phyloP scores from a whole-genome alignment of 495 filamentous ascomycete species.

The Penicillium flavigenum region DNA sequence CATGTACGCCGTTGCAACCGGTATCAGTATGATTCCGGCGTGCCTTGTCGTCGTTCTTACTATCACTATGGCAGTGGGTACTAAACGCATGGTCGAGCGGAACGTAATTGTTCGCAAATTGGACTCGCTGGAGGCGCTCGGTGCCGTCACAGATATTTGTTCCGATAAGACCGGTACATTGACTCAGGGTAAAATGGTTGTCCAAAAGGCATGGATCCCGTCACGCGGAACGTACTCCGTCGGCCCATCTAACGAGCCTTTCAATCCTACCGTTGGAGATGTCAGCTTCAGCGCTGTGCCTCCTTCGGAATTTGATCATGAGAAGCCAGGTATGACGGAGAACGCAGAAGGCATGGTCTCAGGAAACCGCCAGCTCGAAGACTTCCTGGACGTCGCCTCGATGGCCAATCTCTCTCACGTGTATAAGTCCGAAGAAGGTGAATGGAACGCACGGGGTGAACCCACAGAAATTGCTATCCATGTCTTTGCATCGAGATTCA shows the following conservation, averaged over 20 bases:
- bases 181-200: slow-evolving; percentile 83
- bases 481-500: slow-evolving; percentile 56
- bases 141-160: slow-evolving; percentile 87
- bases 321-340: slow-evolving; percentile 20
- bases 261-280: slow-evolving; percentile 48
- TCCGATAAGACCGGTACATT: slow-evolving; percentile 81
- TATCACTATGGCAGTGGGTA: slow-evolving; percentile 63
- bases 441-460: slow-evolving; percentile 57
- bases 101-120: slow-evolving; percentile 63
- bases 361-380: slow-evolving; percentile 28
- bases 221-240: slow-evolving; percentile 54
- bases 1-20: slow-evolving; percentile 62
- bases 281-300: slow-evolving; percentile 37
- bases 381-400: slow-evolving; percentile 54
- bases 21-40: slow-evolving; percentile 59
- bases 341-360: slow-evolving; percentile 23
- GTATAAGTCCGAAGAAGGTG: slow-evolving; percentile 36
- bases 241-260: slow-evolving; percentile 44
- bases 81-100: slow-evolving; percentile 62
- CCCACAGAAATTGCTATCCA: slow-evolving; percentile 64
- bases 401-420: slow-evolving; percentile 60
- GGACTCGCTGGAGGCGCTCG: slow-evolving; percentile 73
- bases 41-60: slow-evolving; percentile 64
- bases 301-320: slow-evolving; percentile 29
- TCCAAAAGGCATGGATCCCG: slow-evolving; percentile 70